Evolutionary conservation across 192 early-diverging fungal genomes (phyloP), one percentile per base, ranked within the genome.

Genomic region (Gonapodya prolifera): DNA sequence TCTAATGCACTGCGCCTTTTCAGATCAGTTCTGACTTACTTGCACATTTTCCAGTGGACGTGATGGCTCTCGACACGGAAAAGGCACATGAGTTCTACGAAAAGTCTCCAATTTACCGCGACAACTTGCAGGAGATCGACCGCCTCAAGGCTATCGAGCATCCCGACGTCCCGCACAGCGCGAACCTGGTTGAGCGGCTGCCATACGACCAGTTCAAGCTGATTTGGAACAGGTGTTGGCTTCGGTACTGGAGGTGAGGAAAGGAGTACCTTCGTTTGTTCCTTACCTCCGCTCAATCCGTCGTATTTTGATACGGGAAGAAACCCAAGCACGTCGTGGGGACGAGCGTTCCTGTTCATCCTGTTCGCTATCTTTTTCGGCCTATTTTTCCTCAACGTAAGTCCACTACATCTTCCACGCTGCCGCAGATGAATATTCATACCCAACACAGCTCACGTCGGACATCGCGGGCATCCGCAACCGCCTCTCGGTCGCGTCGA

Each of bases 351-450:
- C 45, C 17, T 89, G 35, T 85, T 91, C 78, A 86, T 88, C 73
- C 77, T 92, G 17, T 93, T 91, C 80, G 84, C 89, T 35, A 80
- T 93, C 0, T 87, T 86, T 0, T 81, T 94, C 35, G 93, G 93
- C 70, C 13, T 69, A n/a, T 69, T 69, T n/a, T 69, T 69, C 45
- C 45, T 69, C 13, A 69, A n/a, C 45, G 45, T 69, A 69, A 69
- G 45, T 69, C 45, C n/a, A 16, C 45, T 8, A 8, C n/a, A 8
- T 8, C n/a, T 69, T 8, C 45, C 45, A n/a, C 13, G 45, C 13
- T 69, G n/a, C 13, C 45, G 45, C 45, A 16, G 8, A 16, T n/a
- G 8, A n/a, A 69, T 69, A 8, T n/a, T n/a, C 8, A 69, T 69
- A 16, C 13, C 13, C n/a, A 16, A 8, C n/a, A n/a, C 45, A 69